A percentile compares a stretch with the other conserved stretches of the same genome.
These are phyloP conservation scores for Penicillium janthinellum DNA, from an alignment of 2,329 filamentous ascomycete genomes.

Conservation along the genomic window DNA sequence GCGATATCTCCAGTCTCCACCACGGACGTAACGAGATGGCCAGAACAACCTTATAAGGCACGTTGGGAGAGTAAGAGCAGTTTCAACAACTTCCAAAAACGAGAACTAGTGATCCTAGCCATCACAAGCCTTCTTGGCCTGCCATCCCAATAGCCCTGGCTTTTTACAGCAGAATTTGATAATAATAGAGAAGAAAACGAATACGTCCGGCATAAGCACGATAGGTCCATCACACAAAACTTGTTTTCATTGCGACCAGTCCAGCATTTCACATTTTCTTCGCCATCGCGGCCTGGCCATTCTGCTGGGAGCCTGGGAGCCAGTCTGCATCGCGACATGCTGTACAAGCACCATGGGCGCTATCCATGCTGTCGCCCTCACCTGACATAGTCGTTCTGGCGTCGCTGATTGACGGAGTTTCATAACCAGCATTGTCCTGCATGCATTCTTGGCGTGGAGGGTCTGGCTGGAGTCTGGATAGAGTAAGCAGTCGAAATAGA, in stretches of 20 bases:
- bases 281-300: neutral
- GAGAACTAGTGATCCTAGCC: neutral
- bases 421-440: neutral
- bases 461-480: neutral
- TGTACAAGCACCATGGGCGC: neutral
- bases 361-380: neutral
- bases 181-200: neutral
- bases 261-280: neutral
- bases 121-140: neutral
- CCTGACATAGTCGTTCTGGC: neutral
- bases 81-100: neutral
- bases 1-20: neutral
- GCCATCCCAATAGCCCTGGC: neutral
- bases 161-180: neutral
- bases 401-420: conserved; percentile 12
- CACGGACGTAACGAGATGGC: neutral
- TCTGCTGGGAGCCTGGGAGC: neutral
- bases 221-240: neutral
- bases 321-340: neutral
- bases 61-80: neutral
- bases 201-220: neutral
- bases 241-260: neutral
- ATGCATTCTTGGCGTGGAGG: neutral
- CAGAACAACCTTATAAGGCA: neutral
- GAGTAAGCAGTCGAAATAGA: conserved; percentile 1